A percentile compares a stretch with the other conserved stretches of the same genome.
Evolutionary conservation across 768 basidiomycete species (phyloP).

Genomic region (Boletus patriciae): DNA sequence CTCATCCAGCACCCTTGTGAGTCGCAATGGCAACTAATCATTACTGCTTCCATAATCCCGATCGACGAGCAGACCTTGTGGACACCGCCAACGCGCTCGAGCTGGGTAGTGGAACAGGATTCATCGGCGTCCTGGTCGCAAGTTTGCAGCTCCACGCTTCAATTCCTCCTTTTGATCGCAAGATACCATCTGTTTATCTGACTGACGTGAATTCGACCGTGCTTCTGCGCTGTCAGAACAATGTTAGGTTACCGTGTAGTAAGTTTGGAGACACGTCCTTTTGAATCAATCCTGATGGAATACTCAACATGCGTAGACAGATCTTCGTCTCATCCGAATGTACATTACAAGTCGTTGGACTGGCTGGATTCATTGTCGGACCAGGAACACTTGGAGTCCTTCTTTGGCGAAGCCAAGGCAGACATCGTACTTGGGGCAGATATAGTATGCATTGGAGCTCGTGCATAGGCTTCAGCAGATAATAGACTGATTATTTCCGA

Average conservation of each 20-base stretch:
- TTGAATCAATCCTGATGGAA: neutral
- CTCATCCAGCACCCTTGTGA: slow-evolving; percentile 58
- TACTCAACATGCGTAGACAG: slow-evolving; percentile 42
- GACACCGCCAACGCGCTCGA: slow-evolving; percentile 55
- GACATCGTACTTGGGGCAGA: slow-evolving; percentile 75
- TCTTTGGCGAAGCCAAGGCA: slow-evolving; percentile 43
- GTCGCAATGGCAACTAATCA: neutral
- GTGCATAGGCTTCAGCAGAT: neutral
- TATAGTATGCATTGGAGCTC: slow-evolving; percentile 40
- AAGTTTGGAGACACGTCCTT: slow-evolving; percentile 26
- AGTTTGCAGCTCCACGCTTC: slow-evolving; percentile 46
- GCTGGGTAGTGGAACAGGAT: slow-evolving; percentile 75
- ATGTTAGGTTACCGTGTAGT: slow-evolving; percentile 70
- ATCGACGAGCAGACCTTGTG: slow-evolving; percentile 7
- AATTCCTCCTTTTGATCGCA: neutral
- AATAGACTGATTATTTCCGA: neutral
- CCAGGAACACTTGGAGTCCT: slow-evolving; percentile 15
- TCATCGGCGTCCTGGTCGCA: slow-evolving; percentile 64
- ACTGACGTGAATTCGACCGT: slow-evolving; percentile 70
- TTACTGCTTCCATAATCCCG: neutral
- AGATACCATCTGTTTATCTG: slow-evolving; percentile 41
- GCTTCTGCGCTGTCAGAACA: slow-evolving; percentile 57
- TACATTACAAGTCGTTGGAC: slow-evolving; percentile 54
- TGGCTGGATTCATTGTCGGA: slow-evolving; percentile 61
- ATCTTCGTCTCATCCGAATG: slow-evolving; percentile 48